These are phyloP conservation scores for Phytophthora chlamydospora DNA, from an alignment of 352 stramenopile species.

Conservation along the genomic window DNA sequence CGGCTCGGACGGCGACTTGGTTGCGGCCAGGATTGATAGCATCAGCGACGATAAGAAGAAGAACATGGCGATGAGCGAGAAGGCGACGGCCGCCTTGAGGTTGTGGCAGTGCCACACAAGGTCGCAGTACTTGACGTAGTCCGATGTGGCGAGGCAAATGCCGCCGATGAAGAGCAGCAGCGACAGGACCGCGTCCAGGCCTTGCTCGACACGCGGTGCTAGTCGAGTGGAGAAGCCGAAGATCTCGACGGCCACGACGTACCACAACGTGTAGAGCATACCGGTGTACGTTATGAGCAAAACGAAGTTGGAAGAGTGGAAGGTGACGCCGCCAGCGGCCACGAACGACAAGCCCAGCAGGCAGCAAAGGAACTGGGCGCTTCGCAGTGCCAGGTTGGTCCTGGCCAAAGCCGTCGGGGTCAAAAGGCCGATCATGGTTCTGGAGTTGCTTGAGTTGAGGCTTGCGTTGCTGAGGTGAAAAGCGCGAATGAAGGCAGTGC, in stretches of 20 bases:
- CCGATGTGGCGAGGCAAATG: constrained; percentile 56
- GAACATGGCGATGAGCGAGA: constrained; percentile 62
- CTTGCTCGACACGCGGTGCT: constrained; percentile 28
- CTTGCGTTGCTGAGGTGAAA: constrained; percentile 11
- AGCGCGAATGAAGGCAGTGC: constrained; percentile 11
- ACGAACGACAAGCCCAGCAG: constrained; percentile 53
- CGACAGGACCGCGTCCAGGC: constrained; percentile 40
- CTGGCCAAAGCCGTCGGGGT: constrained; percentile 22
- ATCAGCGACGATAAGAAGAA: constrained; percentile 45
- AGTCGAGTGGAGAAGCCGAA: constrained; percentile 34
- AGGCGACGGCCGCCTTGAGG: constrained; percentile 54
- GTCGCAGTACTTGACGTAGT: constrained; percentile 54
- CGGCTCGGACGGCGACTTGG: constrained; percentile 6
- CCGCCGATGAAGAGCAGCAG: constrained; percentile 58
- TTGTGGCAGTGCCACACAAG: constrained; percentile 49
- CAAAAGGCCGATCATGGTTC: constrained; percentile 26
- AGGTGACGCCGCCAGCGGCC: constrained; percentile 41
- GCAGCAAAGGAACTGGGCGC: constrained; percentile 53
- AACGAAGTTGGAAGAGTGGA: constrained; percentile 52
- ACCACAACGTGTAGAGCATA: constrained; percentile 67
- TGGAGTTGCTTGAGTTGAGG: background rate
- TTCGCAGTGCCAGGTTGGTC: constrained; percentile 31
- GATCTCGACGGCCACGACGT: constrained; percentile 49
- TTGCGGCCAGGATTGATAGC: constrained; percentile 40
- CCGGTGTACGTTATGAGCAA: constrained; percentile 65